Evolutionary conservation across 371 early-diverging fungal species (phyloP), one percentile per base, ranked within the genome.

Genomic region (Amoeboaphelidium protococcarum): DNA sequence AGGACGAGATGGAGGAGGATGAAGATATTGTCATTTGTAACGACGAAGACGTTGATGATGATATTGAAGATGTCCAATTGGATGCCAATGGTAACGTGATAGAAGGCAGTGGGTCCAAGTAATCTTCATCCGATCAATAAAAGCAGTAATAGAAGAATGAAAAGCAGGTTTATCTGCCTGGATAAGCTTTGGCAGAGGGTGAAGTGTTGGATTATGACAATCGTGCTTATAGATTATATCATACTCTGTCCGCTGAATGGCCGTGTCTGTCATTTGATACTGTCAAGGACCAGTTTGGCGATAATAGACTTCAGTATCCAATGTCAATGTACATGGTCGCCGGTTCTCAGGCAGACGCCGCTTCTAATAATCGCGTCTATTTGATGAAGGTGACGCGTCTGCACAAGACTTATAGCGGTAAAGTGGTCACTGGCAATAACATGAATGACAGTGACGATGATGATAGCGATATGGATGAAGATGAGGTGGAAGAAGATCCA

Each of bases 211-310:
- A 88, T 57, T 83, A 80, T 26, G 95, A 95, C 69, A 78, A 76
- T 53, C 76, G 79, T 2, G 82, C 82, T 0, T 95, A 95, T 63
- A 82, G 82, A 49, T 88, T 95, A 91, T 74, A 90, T 49, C 94
- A 91, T 63, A 66, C 70, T 25, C 65, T 95, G 69, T 69, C 79
- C 49, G 80, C 81, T 21, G 74, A 81, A 52, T 85, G 88, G 82
- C 96, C 96, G n/a, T 91, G 91, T 59, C 68, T 95, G 49, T 78
- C 79, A 63, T 92, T 95, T 51, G 96, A 95, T 58, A 63, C 92
- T 49, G 60, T 91, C 42, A 63, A 69, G 40, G 90, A 90, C 57
- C 69, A 6, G 16, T 31, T 10, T 16, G 37, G 37, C 16, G 16
- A 16, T 16, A 31, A 31, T 16, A 31, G 2, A 21, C 16, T 27